Evolutionary conservation across 352 stramenopile species (phyloP), one percentile per base, ranked within the genome.

Genomic region (Phytophthora litchii): DNA sequence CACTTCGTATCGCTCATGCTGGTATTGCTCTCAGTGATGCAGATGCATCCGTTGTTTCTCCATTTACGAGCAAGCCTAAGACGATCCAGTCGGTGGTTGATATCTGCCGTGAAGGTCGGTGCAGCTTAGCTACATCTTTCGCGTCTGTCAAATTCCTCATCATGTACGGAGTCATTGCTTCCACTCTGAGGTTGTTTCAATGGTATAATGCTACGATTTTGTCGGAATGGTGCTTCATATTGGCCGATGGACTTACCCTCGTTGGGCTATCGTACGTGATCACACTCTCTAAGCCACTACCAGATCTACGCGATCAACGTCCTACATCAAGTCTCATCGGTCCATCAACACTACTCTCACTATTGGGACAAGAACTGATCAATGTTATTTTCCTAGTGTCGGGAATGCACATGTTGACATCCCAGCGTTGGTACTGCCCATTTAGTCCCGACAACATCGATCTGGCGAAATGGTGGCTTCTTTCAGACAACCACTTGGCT

Each of bases 1-100:
- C 90, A 27, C 64, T 98, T 8, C 92, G 91, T 63, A 88, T 93
- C 29, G 92, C 92, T 11, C 92, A 98, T 72, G 87, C 95, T 21
- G 92, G 92, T 35, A 76, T 98, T 21, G 91, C 92, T n/a, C 72
- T 98, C 14, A 97, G 88, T 43, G 84, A 95, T 53, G 78, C 89
- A 1, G 91, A 98, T 43, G 91, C 91, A 16, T 93, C 76, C 21
- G 76, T 96, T 0, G 86, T 96, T 47, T 84, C 87, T 38, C 88
- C 89, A 21, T 97, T 97, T 65, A 97, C 89, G 11, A 95, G 81
- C 47, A 79, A 90, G 42, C 70, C 81, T 12, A 96, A 96, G 53
- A 80, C 62, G 2, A 88, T 97, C 49, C 58, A 60, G 14, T 90
- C 83, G 12, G 90, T 97, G 17, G 67, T 91, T 7, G 87, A 96